phyloP scores from a whole-genome alignment of 208 protist species.

The Porcisia hertigi region DNA sequence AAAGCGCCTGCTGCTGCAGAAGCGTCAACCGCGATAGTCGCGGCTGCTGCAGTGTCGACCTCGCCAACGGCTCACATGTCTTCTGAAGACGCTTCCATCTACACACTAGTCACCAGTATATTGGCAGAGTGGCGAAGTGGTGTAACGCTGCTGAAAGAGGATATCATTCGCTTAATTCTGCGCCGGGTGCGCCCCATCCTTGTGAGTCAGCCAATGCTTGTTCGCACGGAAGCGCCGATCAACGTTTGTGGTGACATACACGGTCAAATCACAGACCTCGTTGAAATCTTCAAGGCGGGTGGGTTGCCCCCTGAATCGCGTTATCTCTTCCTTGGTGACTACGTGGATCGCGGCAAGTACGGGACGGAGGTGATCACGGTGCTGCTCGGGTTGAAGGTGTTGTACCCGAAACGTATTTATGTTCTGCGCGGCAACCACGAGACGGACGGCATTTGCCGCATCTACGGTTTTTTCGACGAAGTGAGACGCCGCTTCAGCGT shows the following conservation, averaged over 20 bases:
- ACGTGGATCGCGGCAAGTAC: constrained; percentile 98
- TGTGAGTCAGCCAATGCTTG: constrained; percentile 82
- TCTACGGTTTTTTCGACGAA: constrained; percentile 99
- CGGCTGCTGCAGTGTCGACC: not conserved
- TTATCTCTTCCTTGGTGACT: constrained; percentile 99
- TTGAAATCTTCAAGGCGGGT: constrained; percentile 94
- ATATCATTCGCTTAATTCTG: constrained; percentile 52
- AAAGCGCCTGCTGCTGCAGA: constrained; percentile 9
- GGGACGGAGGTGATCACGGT: constrained; percentile 92
- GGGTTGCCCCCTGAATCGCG: constrained; percentile 72
- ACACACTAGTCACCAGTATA: constrained; percentile 31
- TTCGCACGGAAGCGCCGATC: constrained; percentile 70
- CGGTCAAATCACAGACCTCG: constrained; percentile 96
- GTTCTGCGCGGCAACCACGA: constrained; percentile 99
- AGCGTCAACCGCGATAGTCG: not conserved
- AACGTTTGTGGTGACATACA: constrained; percentile 95
- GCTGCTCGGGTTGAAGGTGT: constrained; percentile 94
- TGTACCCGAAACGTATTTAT: constrained; percentile 97
- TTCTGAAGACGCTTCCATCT: constrained; percentile 19
- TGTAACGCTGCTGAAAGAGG: constrained; percentile 48
- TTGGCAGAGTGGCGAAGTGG: constrained; percentile 43
- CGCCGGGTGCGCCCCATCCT: constrained; percentile 54
- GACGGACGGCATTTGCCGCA: constrained; percentile 97
- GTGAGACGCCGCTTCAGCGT: constrained; percentile 86
- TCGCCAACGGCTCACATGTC: constrained; percentile 20